Evolutionary conservation across 2,329 filamentous ascomycete genomes (phyloP).

Genomic region (Neocucurbitaria cava): DNA sequence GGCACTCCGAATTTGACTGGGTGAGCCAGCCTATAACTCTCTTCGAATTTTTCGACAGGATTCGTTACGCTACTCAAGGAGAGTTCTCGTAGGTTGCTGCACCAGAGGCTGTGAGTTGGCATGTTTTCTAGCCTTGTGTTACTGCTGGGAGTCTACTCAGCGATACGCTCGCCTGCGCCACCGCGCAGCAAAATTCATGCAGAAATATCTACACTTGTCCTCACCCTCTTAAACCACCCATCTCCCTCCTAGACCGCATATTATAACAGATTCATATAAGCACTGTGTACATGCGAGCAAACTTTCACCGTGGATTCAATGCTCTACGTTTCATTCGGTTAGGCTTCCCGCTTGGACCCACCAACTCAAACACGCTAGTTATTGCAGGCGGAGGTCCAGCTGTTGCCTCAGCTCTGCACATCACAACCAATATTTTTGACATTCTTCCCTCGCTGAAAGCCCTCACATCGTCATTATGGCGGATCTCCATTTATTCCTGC

Average conservation of each 20-base stretch:
- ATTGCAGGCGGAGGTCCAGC: neutral
- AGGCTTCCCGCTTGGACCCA: slow-evolving; percentile 2
- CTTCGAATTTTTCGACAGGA: neutral
- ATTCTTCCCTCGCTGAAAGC: neutral
- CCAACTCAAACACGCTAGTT: neutral
- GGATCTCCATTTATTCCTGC: slow-evolving; percentile 30
- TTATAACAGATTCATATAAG: neutral
- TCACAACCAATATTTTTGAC: neutral
- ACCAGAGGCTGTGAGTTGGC: neutral
- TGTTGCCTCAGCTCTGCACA: slow-evolving; percentile 16
- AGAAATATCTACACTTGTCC: slow-evolving; percentile 9
- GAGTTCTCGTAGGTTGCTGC: neutral
- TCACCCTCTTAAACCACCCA: neutral
- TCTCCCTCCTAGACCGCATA: neutral
- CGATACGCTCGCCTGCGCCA: slow-evolving; percentile 20
- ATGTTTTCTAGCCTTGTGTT: neutral
- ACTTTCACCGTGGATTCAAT: neutral
- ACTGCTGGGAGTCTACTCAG: neutral
- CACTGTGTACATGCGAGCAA: neutral
- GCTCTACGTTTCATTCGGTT: neutral
- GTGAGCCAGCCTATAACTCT: neutral
- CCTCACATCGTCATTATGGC: slow-evolving; percentile 14
- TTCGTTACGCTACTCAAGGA: neutral
- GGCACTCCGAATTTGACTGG: neutral
- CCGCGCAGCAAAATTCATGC: slow-evolving; percentile 7